Conservation (phyloP, 1,139 yeast genomes). For the Pichia sp. region DNA sequence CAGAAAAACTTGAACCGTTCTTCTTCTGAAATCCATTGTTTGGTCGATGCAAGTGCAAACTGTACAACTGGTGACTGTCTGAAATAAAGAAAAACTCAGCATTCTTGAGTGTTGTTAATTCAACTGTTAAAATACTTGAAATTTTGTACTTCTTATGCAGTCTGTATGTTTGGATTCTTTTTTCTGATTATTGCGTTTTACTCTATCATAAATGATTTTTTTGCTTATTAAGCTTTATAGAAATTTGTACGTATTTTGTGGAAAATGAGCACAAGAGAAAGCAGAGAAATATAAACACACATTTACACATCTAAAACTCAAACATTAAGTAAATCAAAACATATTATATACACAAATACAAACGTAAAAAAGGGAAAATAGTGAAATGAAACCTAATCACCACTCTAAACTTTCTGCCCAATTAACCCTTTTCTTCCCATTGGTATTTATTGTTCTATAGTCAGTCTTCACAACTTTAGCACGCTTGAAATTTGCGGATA, state of each 20-base stretch:
- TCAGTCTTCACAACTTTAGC: conserved; percentile 1
- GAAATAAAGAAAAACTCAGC: conserved; percentile 3
- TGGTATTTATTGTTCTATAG: neutral
- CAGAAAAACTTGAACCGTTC: neutral
- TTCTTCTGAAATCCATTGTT: conserved; percentile 31
- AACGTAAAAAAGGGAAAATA: neutral
- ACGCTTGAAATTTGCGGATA: conserved; percentile 11
- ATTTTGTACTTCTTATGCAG: neutral
- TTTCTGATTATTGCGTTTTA: neutral
- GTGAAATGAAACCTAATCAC: conserved; percentile 28
- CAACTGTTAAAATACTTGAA: neutral
- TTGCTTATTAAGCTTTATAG: neutral
- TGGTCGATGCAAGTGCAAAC: conserved; percentile 43
- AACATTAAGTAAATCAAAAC: neutral
- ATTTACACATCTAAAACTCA: neutral
- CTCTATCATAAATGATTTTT: neutral
- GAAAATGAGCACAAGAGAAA: neutral
- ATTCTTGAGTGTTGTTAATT: neutral
- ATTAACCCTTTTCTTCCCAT: conserved; percentile 32
- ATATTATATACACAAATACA: neutral
- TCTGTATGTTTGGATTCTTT: neutral
- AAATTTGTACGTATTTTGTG: neutral
- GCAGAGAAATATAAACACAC: neutral
- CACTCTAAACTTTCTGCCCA: conserved; percentile 57
- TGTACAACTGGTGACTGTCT: conserved; percentile 43